Evolutionary conservation across 768 basidiomycete species (phyloP), one percentile per base, ranked within the genome.

Genomic region (Boletus rubropictus): DNA sequence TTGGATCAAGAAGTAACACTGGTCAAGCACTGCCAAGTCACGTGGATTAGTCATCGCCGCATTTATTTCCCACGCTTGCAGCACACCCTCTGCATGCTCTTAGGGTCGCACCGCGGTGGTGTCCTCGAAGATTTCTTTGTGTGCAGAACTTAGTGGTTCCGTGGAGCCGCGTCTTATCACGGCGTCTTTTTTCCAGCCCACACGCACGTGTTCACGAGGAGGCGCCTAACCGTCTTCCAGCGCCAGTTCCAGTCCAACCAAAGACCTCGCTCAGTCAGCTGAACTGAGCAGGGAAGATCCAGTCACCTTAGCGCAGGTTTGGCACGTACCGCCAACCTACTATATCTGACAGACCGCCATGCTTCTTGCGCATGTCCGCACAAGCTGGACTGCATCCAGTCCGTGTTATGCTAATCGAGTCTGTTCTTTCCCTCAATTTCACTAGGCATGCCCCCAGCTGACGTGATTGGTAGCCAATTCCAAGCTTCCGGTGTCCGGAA

Each of bases 291-390:
- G 24, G 17, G 8, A 22, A 15, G 5, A 21, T 20, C 11, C 20
- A 11, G 21, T 36, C 14, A 18, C 32, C 44, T 38, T 6, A 12
- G 31, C 18, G 5, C 37, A 27, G 15, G 48, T 39, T 27, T 18
- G 8, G 28, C 60, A 55, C 53, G 55, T 58, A 58, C 37, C 39
- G 18, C 35, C 40, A 33, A 39, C 42, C 36, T 37, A 5, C 39
- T 14, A 32, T 25, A 48, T 51, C 22, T 40, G 42, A 39, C 17
- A 39, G 38, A 20, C 56, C 42, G 44, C 52, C 62, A 64, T 40
- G 62, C 62, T 46, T 54, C 46, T 7, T 53, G 48, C 51, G 54
- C 62, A 55, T 63, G 62, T 60, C 52, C 51, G 49, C 49, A 12
- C 58, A 42, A 46, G 28, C 24, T 61, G 61, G 43, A 44, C 36